phyloP scores from a whole-genome alignment of 192 early-diverging fungal genomes.

The Lobulomyces angularis region DNA sequence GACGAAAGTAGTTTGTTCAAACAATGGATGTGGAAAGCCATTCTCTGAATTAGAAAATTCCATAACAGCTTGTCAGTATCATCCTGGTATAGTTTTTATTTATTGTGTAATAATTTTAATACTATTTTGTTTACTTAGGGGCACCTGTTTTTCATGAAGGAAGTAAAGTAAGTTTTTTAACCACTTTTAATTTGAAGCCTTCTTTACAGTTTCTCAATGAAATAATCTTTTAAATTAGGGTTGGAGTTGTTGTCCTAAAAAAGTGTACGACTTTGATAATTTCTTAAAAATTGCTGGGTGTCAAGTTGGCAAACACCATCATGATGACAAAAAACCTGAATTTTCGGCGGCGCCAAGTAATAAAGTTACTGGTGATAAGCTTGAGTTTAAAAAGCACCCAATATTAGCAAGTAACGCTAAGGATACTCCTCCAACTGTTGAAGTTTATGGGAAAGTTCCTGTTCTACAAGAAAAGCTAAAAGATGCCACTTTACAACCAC shows the following conservation, averaged over 20 bases:
- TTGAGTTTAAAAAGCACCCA: constrained; percentile 11
- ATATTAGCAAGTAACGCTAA: constrained; percentile 15
- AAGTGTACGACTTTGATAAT: constrained; percentile 81
- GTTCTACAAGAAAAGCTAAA: constrained; percentile 1
- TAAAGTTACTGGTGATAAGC: constrained; percentile 16
- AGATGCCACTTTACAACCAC: no score
- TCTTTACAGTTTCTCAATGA: not conserved
- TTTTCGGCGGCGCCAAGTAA: constrained; percentile 21
- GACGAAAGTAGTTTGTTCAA: no score
- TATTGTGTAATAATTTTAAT: not conserved
- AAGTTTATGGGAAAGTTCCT: constrained; percentile 2
- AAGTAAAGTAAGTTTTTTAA: constrained; percentile 14
- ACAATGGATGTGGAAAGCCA: constrained; percentile 74
- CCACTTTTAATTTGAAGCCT: not conserved
- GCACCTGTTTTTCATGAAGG: constrained; percentile 95
- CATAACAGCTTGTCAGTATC: constrained; percentile 73
- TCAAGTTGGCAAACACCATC: constrained; percentile 60
- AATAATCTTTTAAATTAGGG: constrained; percentile 29
- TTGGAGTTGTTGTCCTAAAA: constrained; percentile 88
- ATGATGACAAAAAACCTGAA: not conserved
- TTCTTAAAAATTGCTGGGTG: constrained; percentile 87
- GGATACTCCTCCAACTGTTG: constrained; percentile 8
- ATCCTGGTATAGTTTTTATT: no score
- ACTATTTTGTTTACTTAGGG: not conserved
- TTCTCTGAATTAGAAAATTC: constrained; percentile 64